These are phyloP conservation scores for Boletus huronensis DNA, from an alignment of 768 basidiomycete species.

Conservation along the genomic window DNA sequence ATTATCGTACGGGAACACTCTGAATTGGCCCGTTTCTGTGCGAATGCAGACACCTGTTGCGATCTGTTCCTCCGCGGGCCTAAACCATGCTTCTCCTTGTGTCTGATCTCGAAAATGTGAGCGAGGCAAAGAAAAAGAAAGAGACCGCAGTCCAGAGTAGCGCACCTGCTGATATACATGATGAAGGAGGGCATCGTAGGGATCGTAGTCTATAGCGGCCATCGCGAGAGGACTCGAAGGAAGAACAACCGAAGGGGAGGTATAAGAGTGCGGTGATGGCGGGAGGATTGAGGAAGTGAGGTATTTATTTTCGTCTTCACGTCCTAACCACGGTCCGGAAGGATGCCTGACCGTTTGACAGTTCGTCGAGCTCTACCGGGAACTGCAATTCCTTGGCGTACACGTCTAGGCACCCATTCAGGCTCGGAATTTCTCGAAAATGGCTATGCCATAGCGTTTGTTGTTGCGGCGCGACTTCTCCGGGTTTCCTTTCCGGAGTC, in stretches of 20 bases:
- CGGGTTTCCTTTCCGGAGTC: not conserved
- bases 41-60: constrained; percentile 76
- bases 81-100: constrained; percentile 81
- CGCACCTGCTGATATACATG: constrained; percentile 75
- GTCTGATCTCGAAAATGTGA: constrained; percentile 45
- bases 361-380: not conserved
- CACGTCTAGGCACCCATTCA: not conserved
- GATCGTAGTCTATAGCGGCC: constrained; percentile 66
- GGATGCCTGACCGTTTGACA: not conserved
- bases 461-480: not conserved
- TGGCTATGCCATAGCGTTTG: not conserved
- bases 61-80: constrained; percentile 73
- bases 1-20: constrained; percentile 84
- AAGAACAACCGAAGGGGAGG: not conserved
- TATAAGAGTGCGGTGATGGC: constrained; percentile 14
- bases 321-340: not conserved
- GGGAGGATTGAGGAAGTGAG: not conserved
- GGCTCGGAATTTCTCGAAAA: not conserved
- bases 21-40: constrained; percentile 62
- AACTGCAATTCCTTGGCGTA: not conserved
- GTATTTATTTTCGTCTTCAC: not conserved
- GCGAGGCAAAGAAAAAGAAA: not conserved
- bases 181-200: constrained; percentile 75
- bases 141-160: not conserved
- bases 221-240: constrained; percentile 1